Evolutionary conservation across 805 yeast genomes (phyloP).

Genomic region (Candida hispaniensis): DNA sequence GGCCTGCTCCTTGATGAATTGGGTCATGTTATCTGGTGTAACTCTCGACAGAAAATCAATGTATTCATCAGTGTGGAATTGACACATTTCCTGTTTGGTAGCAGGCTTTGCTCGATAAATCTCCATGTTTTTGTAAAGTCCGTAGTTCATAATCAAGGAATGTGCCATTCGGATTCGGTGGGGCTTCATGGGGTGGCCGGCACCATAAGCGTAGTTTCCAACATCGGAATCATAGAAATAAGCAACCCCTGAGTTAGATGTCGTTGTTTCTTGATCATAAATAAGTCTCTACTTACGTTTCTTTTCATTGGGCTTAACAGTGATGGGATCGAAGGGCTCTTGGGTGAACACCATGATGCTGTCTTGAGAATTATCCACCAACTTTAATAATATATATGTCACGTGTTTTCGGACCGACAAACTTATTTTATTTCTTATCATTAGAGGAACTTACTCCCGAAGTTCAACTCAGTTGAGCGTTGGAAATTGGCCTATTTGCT

Average conservation of each 20-base stretch:
- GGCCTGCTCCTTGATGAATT: slow-evolving; percentile 77
- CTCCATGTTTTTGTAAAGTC: slow-evolving; percentile 93
- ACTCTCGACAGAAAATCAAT: slow-evolving; percentile 85
- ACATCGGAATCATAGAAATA: slow-evolving; percentile 48
- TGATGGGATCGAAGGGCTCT: slow-evolving; percentile 16
- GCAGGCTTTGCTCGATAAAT: slow-evolving; percentile 96
- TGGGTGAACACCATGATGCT: slow-evolving; percentile 14
- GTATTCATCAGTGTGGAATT: slow-evolving; percentile 96
- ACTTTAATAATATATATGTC: too few relatives aligned
- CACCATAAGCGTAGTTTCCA: slow-evolving; percentile 96
- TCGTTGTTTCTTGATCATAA: too few relatives aligned
- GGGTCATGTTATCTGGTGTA: slow-evolving; percentile 82
- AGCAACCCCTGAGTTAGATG: too few relatives aligned
- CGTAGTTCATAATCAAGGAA: slow-evolving; percentile 92
- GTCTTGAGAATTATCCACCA: too few relatives aligned
- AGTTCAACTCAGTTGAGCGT: too few relatives aligned
- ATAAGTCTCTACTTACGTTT: too few relatives aligned
- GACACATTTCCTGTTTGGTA: slow-evolving; percentile 95
- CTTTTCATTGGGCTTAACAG: slow-evolving; percentile 16
- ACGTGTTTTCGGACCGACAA: too few relatives aligned
- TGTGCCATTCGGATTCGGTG: slow-evolving; percentile 98
- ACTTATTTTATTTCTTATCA: too few relatives aligned
- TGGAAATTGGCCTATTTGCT: too few relatives aligned
- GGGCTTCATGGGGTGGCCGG: slow-evolving; percentile 99
- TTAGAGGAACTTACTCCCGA: too few relatives aligned